phyloP scores from a whole-genome alignment of 2,329 filamentous ascomycete genomes.

The Cadophora luteo-olivacea region DNA sequence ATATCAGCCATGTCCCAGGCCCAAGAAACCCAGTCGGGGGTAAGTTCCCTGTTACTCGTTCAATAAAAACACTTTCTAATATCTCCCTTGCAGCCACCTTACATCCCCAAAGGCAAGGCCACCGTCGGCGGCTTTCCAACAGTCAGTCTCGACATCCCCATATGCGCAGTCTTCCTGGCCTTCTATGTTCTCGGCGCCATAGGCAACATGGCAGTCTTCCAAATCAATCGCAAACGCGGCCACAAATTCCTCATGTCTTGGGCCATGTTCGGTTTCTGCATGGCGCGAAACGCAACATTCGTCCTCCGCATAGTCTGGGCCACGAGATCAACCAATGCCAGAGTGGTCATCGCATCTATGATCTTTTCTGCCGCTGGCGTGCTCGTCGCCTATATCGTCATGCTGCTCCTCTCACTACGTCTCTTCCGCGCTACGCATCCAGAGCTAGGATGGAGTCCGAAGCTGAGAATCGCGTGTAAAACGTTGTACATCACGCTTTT shows the following conservation, averaged over 20 bases:
- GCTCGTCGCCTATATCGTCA: not conserved
- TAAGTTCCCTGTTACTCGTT: not conserved
- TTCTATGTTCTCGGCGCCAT: conserved; percentile 59
- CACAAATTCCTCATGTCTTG: conserved; percentile 66
- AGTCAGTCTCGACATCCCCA: conserved; percentile 63
- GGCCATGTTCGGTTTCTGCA: conserved; percentile 62
- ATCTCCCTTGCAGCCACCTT: not conserved
- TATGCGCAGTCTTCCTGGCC: conserved; percentile 66
- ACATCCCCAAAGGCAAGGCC: not conserved
- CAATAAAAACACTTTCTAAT: not conserved
- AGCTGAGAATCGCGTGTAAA: not conserved
- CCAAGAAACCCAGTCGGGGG: not conserved
- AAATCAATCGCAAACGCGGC: conserved; percentile 54
- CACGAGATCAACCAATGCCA: conserved; percentile 49
- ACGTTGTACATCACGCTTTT: not conserved
- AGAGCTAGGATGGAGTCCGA: not conserved
- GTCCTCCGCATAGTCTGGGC: conserved; percentile 61
- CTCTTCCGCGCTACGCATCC: not conserved
- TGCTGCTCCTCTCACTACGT: not conserved
- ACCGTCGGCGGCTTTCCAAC: conserved; percentile 51
- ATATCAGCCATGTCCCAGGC: not conserved
- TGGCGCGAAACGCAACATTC: conserved; percentile 56
- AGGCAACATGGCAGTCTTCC: conserved; percentile 62
- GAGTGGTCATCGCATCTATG: conserved; percentile 25
- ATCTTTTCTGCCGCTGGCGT: conserved; percentile 19